Base-by-base conservation (phyloP, 2,329 filamentous ascomycete species). In the Aureobasidium vineae region DNA sequence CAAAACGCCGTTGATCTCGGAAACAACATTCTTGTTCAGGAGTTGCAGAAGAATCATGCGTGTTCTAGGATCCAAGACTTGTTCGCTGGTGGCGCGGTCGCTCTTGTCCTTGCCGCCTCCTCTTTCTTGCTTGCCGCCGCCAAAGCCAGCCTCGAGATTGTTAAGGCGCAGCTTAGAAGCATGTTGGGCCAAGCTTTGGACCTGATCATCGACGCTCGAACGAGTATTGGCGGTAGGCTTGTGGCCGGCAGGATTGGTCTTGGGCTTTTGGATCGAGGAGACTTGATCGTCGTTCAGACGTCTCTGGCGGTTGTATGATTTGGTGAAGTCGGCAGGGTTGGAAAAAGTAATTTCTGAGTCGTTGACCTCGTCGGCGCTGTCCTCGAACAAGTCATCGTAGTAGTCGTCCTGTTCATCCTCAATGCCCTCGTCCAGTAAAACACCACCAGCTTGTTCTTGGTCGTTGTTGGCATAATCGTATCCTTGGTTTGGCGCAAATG, bases 1-100 rank as follows among this genome's bases (percentile, higher is more conserved):
- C 72, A 99, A 85, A 75, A 95, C 95, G 54, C 96, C 95, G 76
- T 99, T 92, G 61, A 99, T 89, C 77, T 97, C 93, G 66, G 89
- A 91, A 59, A 99, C 88, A 69, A 94, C 83, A 68, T 92, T 90
- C 40, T 92, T 88, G 77, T 98, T 97, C 81, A 98, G 94, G 85
- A 99, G 92, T 80, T 97, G 92, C 70, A 97, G 83, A 64, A 99
- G 82, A 68, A 99, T 93, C 91, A 97, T 96, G 71, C 93, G 90
- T 16, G 95, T 99, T 64, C 92, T 86, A 69, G 92, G 91, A 79
- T 99, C 95, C 68, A 99, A 82, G 57, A 99, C 95, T 77, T 97
- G 92, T 77, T 99, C 95, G 72, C 87, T 92, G 16, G 95, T 99
- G 61, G 95, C 94, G 67, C 95, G 88, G 76, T 99, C 94, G 65